A percentile compares a stretch with the other conserved stretches of the same genome.
Conservation (phyloP, 345 rosid species). For the Bruguiera parviflora region DNA sequence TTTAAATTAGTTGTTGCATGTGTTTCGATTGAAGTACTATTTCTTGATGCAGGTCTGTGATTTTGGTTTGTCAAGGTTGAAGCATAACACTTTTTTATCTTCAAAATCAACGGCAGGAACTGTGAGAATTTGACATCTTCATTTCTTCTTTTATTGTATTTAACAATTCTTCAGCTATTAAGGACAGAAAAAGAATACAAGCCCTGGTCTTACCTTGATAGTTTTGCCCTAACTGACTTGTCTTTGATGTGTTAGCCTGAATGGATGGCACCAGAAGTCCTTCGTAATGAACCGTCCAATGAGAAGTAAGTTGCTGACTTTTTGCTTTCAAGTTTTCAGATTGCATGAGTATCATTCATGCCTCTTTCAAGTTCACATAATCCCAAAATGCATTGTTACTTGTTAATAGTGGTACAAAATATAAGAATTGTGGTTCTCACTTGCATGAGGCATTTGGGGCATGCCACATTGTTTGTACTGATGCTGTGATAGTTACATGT, state of each 20-base stretch:
- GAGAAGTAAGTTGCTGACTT: slow-evolving; percentile 68
- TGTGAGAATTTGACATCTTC: slow-evolving; percentile 38
- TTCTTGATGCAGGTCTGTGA: slow-evolving; percentile 69
- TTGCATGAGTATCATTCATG: too few species aligned
- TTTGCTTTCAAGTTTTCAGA: not conserved
- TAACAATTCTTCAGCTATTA: not conserved
- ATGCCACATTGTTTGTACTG: not conserved
- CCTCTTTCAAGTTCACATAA: not conserved
- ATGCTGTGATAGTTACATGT: not conserved
- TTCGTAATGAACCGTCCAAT: slow-evolving; percentile 90
- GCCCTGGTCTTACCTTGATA: slow-evolving; percentile 8
- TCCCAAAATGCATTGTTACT: not conserved
- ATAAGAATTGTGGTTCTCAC: too few species aligned
- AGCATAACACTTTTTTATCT: slow-evolving; percentile 92
- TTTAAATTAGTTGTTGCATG: not conserved
- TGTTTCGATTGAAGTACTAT: not conserved
- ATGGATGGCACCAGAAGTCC: slow-evolving; percentile 99
- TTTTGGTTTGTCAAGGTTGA: slow-evolving; percentile 97
- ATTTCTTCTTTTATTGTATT: not conserved
- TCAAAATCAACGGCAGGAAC: slow-evolving; percentile 99
- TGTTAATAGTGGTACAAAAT: not conserved
- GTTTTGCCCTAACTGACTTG: slow-evolving; percentile 25
- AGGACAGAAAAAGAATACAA: slow-evolving; percentile 2
- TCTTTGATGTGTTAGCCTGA: slow-evolving; percentile 69
- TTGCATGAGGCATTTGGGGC: not conserved